Evolutionary conservation across 2,329 filamentous ascomycete species (phyloP), one percentile per base, ranked within the genome.

Genomic region (Didymella arachidicola): DNA sequence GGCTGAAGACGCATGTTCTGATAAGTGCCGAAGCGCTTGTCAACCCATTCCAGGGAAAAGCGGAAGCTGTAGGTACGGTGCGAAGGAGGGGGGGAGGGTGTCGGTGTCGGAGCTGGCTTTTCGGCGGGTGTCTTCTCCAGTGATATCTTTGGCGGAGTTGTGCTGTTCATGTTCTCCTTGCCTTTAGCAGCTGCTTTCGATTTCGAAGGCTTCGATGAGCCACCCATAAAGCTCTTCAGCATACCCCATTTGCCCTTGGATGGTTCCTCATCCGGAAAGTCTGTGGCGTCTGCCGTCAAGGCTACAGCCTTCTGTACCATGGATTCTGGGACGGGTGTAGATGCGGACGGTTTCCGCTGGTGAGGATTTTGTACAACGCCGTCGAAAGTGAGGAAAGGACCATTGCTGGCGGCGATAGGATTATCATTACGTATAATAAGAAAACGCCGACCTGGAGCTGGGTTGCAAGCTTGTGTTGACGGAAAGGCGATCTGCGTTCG

Each of bases 371-470:
- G 74, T 25, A 85, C 76, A 29, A 87, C 80, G n/a, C 85, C 85
- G 62, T 89, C 87, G 64, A 89, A 89, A 0, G 86, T 86, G 44
- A 88, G 79, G 65, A 88, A 88, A 16, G 86, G 79, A 53, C 81
- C 78, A 47, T 78, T 77, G 47, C 82, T 80, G 32, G 83, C 79
- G 16, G 82, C 79, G 45, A 84, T 72, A 57, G 83, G 82, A 63
- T 83, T 86, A 73, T 97, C 93, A 63, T 91, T 93, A 57, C 92
- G 88, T 64, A 97, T 90, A 68, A 97, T 97, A 77, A 96, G 86
- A 60, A 97, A 91, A 61, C 91, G 86, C 70, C 94, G 91, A 45
- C 91, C 90, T 1, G 93, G 92, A 2, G 92, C 92, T 6, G 93
- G 93, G 57, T 89, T 89, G 69, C 89, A 93, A n/a, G 93, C 91